Percentiles rank a stretch among this genome's conserved stretches.
Conservation (phyloP, 2,329 filamentous ascomycete genomes). For the Daldinia sp. region DNA sequence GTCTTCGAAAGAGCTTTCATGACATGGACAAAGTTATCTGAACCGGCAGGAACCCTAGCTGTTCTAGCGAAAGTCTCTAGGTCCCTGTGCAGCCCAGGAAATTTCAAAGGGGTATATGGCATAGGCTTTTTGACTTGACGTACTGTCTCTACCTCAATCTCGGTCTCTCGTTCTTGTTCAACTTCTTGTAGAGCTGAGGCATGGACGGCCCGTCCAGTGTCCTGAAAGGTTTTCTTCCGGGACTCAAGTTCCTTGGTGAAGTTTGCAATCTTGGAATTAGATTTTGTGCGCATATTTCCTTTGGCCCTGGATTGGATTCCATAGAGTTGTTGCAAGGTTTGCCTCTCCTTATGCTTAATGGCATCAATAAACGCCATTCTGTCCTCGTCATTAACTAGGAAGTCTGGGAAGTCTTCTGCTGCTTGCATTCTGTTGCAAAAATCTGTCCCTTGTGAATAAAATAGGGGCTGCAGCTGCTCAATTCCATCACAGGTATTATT, state of each 20-base stretch:
- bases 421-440: slow-evolving; percentile 69
- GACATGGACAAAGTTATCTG: slow-evolving; percentile 56
- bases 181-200: slow-evolving; percentile 70
- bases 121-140: slow-evolving; percentile 64
- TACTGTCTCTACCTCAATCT: slow-evolving; percentile 68
- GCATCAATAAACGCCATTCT: slow-evolving; percentile 57
- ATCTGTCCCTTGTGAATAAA: slow-evolving; percentile 69
- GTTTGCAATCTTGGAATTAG: slow-evolving; percentile 39
- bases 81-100: slow-evolving; percentile 61
- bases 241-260: slow-evolving; percentile 52
- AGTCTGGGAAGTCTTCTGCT: slow-evolving; percentile 56
- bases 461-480: slow-evolving; percentile 69
- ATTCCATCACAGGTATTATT: slow-evolving; percentile 72
- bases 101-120: slow-evolving; percentile 55
- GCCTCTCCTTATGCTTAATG: slow-evolving; percentile 65
- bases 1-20: slow-evolving; percentile 57
- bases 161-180: slow-evolving; percentile 69
- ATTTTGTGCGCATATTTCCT: slow-evolving; percentile 43
- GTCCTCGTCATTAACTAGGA: slow-evolving; percentile 53
- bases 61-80: slow-evolving; percentile 60
- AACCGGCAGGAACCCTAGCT: slow-evolving; percentile 56
- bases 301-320: slow-evolving; percentile 48
- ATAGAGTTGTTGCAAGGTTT: slow-evolving; percentile 70
- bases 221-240: slow-evolving; percentile 49
- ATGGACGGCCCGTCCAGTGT: slow-evolving; percentile 58